These are phyloP conservation scores for Stachybotrys elegans DNA, from an alignment of 2,329 filamentous ascomycete genomes.

Conservation along the genomic window DNA sequence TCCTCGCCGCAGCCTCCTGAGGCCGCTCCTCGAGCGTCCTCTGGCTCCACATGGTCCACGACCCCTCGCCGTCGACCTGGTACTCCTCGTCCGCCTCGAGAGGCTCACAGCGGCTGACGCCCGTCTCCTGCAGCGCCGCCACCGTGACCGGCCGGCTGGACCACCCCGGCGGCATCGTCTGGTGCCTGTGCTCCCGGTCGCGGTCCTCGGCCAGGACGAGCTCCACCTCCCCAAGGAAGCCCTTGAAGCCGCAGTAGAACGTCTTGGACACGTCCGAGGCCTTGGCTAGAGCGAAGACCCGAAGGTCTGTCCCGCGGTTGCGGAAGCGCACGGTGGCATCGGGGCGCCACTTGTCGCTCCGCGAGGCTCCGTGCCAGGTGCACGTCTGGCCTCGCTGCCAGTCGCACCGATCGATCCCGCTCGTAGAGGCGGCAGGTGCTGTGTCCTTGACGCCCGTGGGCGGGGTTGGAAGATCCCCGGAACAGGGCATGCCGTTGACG, in stretches of 20 bases:
- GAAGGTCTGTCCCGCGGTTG: conserved; percentile 18
- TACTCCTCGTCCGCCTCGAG: too few species aligned
- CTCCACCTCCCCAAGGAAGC: conserved; percentile 39
- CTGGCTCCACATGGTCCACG: too few species aligned
- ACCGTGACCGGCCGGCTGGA: conserved; percentile 11
- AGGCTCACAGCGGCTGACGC: conserved; percentile 20
- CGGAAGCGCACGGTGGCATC: conserved; percentile 44
- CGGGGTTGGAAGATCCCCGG: conserved; percentile 28
- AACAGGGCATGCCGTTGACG: conserved; percentile 42
- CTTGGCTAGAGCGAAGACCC: conserved; percentile 43
- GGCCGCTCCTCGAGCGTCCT: too few species aligned
- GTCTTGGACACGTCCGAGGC: conserved; percentile 39
- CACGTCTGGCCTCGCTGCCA: conserved; percentile 28
- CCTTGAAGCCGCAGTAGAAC: conserved; percentile 46
- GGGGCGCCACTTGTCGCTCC: conserved; percentile 39
- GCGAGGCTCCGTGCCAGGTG: conserved; percentile 42
- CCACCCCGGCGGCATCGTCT: conserved; percentile 19
- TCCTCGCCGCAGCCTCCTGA: too few species aligned
- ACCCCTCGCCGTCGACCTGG: too few species aligned
- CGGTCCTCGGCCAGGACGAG: conserved; percentile 20
- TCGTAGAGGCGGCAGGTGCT: conserved; percentile 10
- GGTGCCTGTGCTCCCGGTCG: conserved; percentile 1
- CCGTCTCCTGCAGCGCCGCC: conserved; percentile 24
- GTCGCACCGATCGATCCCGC: conserved; percentile 25
- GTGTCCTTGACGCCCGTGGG: conserved; percentile 15